These are phyloP conservation scores for Magnolia kwangsiensis DNA, from an alignment of 164 flowering plant genomes.

Conservation along the genomic window DNA sequence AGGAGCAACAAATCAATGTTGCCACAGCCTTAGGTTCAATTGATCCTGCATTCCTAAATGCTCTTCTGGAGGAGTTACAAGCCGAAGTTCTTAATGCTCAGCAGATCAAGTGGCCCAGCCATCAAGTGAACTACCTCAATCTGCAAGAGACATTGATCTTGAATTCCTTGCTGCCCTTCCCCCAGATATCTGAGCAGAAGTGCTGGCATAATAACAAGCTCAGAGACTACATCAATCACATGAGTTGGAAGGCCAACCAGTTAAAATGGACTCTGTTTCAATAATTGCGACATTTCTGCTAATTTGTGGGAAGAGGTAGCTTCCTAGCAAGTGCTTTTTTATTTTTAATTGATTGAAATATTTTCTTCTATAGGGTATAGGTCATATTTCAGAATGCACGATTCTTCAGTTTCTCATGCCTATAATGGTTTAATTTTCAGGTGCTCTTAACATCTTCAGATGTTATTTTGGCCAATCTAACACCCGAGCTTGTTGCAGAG, in stretches of 20 bases:
- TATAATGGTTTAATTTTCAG: slow-evolving; percentile 28
- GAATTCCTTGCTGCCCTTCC: slow-evolving; percentile 99
- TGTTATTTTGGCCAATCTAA: slow-evolving; percentile 87
- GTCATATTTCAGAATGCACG: neutral
- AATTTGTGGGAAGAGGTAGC: slow-evolving; percentile 94
- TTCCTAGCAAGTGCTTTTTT: neutral
- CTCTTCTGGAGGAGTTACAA: slow-evolving; percentile 94
- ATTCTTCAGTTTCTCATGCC: neutral
- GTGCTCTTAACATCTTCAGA: slow-evolving; percentile 94
- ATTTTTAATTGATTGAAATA: neutral
- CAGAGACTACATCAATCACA: slow-evolving; percentile 90
- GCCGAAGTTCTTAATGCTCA: slow-evolving; percentile 94
- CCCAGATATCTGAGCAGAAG: slow-evolving; percentile 94
- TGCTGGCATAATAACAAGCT: slow-evolving; percentile 93
- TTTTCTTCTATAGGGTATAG: neutral
- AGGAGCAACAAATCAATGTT: slow-evolving; percentile 54
- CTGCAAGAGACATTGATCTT: slow-evolving; percentile 85
- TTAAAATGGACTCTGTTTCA: slow-evolving; percentile 98
- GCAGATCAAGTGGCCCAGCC: slow-evolving; percentile 77
- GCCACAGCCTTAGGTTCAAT: slow-evolving; percentile 65
- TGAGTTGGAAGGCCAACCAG: slow-evolving; percentile 96
- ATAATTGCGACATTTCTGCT: slow-evolving; percentile 94
- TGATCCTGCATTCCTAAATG: slow-evolving; percentile 95
- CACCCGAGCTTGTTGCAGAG: slow-evolving; percentile 99
- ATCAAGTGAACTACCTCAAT: slow-evolving; percentile 59